These are phyloP conservation scores for Strobilomyces confusus DNA, from an alignment of 768 basidiomycete genomes.

Conservation along the genomic window DNA sequence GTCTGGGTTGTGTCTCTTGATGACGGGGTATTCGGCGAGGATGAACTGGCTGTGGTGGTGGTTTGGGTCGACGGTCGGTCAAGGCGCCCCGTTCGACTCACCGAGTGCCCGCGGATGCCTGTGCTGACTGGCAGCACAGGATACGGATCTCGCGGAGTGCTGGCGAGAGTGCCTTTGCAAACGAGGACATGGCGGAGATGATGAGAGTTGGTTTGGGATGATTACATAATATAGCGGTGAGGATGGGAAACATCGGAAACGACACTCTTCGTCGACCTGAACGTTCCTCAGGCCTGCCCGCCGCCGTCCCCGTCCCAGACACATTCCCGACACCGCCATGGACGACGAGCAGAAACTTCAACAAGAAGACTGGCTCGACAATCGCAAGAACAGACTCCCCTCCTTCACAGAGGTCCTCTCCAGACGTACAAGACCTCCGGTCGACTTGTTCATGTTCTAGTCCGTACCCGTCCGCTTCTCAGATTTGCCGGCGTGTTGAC, in stretches of 20 bases:
- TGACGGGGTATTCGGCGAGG: conserved; percentile 62
- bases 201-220: conserved; percentile 2
- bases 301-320: conserved; percentile 10
- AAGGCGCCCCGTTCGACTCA: conserved; percentile 31
- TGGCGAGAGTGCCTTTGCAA: conserved; percentile 72
- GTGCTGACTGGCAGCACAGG: conserved; percentile 72
- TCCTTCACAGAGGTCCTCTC: conserved; percentile 89
- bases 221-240: conserved; percentile 28
- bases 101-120: conserved; percentile 79
- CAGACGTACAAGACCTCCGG: conserved; percentile 86
- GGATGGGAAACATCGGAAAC: conserved; percentile 1
- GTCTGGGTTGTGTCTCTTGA: conserved; percentile 84
- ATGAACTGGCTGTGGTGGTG: conserved; percentile 65
- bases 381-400: conserved; percentile 74
- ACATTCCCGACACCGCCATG: conserved; percentile 30
- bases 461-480: conserved; percentile 41
- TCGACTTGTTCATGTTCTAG: conserved; percentile 99
- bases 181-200: conserved; percentile 48
- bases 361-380: conserved; percentile 73
- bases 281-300: conserved; percentile 16
- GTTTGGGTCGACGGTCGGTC: not conserved
- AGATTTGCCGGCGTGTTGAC: conserved; percentile 3
- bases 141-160: conserved; percentile 78
- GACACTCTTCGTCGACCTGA: conserved; percentile 15
- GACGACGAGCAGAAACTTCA: conserved; percentile 48